phyloP scores from a whole-genome alignment of 352 stramenopile genomes.

The Phytophthora sp. region DNA sequence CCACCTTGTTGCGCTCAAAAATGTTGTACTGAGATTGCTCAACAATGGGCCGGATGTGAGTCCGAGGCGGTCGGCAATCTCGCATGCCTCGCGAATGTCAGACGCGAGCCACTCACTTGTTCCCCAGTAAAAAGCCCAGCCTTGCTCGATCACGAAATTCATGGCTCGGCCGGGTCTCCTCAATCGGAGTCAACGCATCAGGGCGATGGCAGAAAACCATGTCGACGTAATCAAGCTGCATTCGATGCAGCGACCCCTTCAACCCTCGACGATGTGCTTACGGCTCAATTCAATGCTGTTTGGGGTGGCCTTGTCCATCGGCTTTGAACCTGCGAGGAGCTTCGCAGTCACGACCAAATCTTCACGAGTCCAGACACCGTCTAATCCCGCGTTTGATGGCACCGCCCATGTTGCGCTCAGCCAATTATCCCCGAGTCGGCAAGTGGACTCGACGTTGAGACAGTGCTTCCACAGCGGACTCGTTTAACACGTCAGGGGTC shows the following conservation, averaged over 20 bases:
- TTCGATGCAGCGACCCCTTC: conserved; percentile 41
- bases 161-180: conserved; percentile 67
- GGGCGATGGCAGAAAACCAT: conserved; percentile 59
- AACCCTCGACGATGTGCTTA: conserved; percentile 52
- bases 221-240: conserved; percentile 56
- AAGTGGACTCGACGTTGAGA: too few relatives aligned
- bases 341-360: background rate
- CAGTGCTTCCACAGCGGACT: background rate
- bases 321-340: background rate
- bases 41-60: conserved; percentile 32
- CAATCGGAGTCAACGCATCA: conserved; percentile 51
- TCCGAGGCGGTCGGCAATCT: conserved; percentile 43
- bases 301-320: background rate
- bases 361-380: background rate
- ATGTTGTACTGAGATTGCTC: conserved; percentile 64
- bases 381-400: too few relatives aligned
- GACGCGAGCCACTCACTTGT: conserved; percentile 62
- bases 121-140: conserved; percentile 61
- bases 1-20: conserved; percentile 45
- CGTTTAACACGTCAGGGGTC: too few relatives aligned
- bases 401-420: too few relatives aligned
- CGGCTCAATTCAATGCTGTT: conserved; percentile 26
- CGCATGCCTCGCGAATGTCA: conserved; percentile 60
- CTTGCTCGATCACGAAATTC: conserved; percentile 52
- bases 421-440: too few relatives aligned